Percentiles rank a stretch among this genome's conserved stretches.
Evolutionary conservation across 2,329 filamentous ascomycete species (phyloP).

Genomic region (Helotiales sp.): DNA sequence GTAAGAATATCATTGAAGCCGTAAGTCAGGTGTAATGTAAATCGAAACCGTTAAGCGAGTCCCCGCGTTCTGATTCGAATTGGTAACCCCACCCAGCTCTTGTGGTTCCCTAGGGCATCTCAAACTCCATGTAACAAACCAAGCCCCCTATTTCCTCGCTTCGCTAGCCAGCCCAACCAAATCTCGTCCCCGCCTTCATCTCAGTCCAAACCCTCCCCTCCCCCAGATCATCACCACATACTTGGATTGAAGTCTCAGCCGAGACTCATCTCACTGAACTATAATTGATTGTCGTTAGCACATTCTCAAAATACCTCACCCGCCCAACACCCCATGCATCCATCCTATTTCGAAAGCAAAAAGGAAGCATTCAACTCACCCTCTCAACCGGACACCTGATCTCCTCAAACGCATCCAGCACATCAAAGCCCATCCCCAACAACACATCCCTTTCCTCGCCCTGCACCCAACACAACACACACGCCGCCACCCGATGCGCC

Average conservation of each 20-base stretch:
- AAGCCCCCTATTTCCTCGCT: background rate
- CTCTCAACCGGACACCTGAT: slow-evolving; percentile 67
- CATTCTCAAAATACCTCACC: no score
- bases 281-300: background rate
- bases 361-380: slow-evolving; percentile 44
- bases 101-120: no score
- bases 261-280: slow-evolving; percentile 6
- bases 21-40: no score
- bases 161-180: background rate
- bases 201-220: background rate
- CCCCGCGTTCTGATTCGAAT: no score
- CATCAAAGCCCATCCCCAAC: slow-evolving; percentile 78
- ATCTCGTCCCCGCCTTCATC: background rate
- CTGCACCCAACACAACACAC: slow-evolving; percentile 56
- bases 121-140: background rate
- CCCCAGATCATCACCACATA: background rate
- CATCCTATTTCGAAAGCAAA: no score
- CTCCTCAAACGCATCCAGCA: slow-evolving; percentile 82
- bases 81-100: no score
- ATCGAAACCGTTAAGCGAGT: no score
- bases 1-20: no score
- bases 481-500: slow-evolving; percentile 61
- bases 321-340: no score
- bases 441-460: slow-evolving; percentile 62
- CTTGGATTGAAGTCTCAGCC: background rate